These are phyloP conservation scores for Populus deltoides DNA, from an alignment of 345 rosid species.

Conservation along the genomic window DNA sequence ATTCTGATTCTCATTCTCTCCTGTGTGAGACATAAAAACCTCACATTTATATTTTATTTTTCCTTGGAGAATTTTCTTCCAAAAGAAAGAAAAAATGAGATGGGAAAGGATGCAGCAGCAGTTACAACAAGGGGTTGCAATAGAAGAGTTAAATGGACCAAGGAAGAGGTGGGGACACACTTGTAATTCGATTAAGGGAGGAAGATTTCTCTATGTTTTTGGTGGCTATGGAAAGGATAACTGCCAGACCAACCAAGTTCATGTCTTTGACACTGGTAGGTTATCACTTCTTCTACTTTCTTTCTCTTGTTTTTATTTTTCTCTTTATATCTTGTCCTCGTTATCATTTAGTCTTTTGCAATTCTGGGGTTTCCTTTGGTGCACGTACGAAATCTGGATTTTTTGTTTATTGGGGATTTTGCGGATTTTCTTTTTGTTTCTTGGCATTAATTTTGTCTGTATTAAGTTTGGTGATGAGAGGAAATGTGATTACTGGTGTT, in stretches of 20 bases:
- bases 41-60: neutral
- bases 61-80: constrained; percentile 3
- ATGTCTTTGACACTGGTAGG: constrained; percentile 86
- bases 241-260: constrained; percentile 96
- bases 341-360: neutral
- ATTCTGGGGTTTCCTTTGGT: constrained; percentile 13
- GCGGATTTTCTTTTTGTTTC: constrained; percentile 16
- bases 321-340: constrained; percentile 4
- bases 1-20: neutral
- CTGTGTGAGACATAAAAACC: neutral
- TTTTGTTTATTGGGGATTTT: constrained; percentile 22
- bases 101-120: constrained; percentile 63
- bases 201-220: constrained; percentile 80
- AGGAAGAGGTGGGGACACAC: constrained; percentile 99
- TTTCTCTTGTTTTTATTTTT: neutral
- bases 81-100: constrained; percentile 62
- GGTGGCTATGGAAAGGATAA: constrained; percentile 91
- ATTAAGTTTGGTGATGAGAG: neutral
- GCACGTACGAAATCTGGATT: neutral
- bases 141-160: constrained; percentile 50
- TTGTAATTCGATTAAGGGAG: constrained; percentile 85
- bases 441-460: constrained; percentile 6
- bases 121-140: constrained; percentile 14
- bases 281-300: constrained; percentile 10
- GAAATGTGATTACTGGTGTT: neutral